Evolutionary conservation across 805 yeast species (phyloP).

Genomic region (Wickerhamiella bombiphila): DNA sequence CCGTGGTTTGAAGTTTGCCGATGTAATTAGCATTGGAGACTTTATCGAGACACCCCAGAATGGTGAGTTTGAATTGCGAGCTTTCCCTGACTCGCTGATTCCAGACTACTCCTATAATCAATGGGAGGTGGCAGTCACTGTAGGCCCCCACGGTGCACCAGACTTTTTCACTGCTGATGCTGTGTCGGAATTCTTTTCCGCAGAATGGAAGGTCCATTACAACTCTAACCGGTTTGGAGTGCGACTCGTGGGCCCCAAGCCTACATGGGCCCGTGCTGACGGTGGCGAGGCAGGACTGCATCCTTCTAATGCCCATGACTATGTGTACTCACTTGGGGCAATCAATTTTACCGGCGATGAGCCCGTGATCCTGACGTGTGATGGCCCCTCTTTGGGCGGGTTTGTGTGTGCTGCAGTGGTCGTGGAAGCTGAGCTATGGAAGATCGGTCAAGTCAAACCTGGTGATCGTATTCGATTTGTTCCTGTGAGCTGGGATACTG

Average conservation of each 20-base stretch:
- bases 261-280: conserved; percentile 87
- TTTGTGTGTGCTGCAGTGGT: conserved; percentile 95
- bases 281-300: conserved; percentile 98
- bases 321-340: conserved; percentile 92
- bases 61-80: conserved; percentile 36
- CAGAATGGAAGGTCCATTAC: conserved; percentile 89
- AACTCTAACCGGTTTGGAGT: conserved; percentile 96
- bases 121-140: conserved; percentile 86
- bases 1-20: conserved; percentile 80
- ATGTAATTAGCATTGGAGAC: conserved; percentile 64
- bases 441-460: conserved; percentile 93
- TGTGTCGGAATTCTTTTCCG: conserved; percentile 55
- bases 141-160: conserved; percentile 97
- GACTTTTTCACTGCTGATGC: conserved; percentile 76
- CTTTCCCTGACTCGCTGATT: conserved; percentile 39
- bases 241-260: conserved; percentile 87
- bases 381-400: conserved; percentile 96
- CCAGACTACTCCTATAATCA: conserved; percentile 37
- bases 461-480: conserved; percentile 75
- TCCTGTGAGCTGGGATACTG: conserved; percentile 57
- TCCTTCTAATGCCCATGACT: conserved; percentile 97
- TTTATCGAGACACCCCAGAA: background rate
- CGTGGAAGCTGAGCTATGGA: conserved; percentile 94
- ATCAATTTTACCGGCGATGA: conserved; percentile 97
- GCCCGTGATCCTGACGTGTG: conserved; percentile 92